A percentile compares a stretch with the other conserved stretches of the same genome.
Evolutionary conservation across 2,329 filamentous ascomycete species (phyloP).

Genomic region (Sphaerulina populicola): DNA sequence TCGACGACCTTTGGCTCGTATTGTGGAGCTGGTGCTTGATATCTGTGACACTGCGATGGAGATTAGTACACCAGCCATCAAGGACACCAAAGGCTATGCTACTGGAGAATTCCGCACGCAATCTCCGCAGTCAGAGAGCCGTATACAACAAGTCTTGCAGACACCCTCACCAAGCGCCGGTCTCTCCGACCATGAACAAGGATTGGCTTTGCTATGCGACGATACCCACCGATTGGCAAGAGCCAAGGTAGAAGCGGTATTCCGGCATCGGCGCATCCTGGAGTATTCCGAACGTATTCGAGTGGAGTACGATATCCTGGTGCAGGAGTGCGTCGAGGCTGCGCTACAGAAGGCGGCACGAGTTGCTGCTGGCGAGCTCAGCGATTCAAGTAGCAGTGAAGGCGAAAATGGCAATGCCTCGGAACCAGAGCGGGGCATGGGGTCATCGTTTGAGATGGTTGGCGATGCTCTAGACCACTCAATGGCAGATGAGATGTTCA

Average conservation of each 20-base stretch:
- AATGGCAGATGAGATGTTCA: constrained; percentile 25
- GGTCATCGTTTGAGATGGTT: constrained; percentile 5
- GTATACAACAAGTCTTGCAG: constrained; percentile 86
- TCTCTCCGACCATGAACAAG: constrained; percentile 86
- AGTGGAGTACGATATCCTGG: constrained; percentile 82
- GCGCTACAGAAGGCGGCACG: constrained; percentile 82
- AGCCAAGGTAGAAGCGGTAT: constrained; percentile 84
- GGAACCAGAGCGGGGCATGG: constrained; percentile 16
- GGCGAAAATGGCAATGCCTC: constrained; percentile 20
- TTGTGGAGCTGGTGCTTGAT: constrained; percentile 89
- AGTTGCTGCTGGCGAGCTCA: constrained; percentile 76
- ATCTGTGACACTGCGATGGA: constrained; percentile 93
- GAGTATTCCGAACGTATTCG: constrained; percentile 95
- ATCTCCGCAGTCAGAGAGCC: constrained; percentile 90
- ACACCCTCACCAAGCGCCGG: constrained; percentile 94
- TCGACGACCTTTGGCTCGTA: constrained; percentile 77
- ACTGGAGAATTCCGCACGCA: constrained; percentile 77
- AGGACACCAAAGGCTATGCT: constrained; percentile 62
- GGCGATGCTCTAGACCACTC: constrained; percentile 42
- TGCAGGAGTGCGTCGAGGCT: constrained; percentile 91
- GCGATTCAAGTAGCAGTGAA: constrained; percentile 54
- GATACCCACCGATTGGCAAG: constrained; percentile 81
- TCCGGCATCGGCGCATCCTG: constrained; percentile 82
- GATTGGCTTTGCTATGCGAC: constrained; percentile 73
- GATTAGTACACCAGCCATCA: constrained; percentile 88